Percentiles rank a stretch among this genome's conserved stretches.
phyloP scores from a whole-genome alignment of 108 stramenopile species.

The Nitzschia sp. region DNA sequence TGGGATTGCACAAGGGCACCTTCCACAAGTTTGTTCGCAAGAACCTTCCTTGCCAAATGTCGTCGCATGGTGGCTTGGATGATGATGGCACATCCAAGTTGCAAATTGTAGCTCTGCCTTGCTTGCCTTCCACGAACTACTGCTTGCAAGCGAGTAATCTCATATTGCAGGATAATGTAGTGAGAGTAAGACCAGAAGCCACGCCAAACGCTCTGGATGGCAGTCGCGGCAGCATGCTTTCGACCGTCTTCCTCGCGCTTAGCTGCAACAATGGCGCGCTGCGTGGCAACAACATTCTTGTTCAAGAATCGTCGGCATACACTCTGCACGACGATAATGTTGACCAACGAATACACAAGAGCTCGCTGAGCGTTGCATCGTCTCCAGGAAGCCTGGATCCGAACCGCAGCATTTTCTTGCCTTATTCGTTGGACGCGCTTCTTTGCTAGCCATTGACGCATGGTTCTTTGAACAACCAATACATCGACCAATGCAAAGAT shows the following conservation, averaged over 20 bases:
- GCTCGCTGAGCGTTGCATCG: constrained; percentile 48
- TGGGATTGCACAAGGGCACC: constrained; percentile 40
- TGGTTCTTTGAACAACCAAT: constrained; percentile 49
- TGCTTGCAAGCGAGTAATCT: constrained; percentile 68
- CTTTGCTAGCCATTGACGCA: constrained; percentile 46
- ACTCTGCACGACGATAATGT: constrained; percentile 72
- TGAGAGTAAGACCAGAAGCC: constrained; percentile 67
- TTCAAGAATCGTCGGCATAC: constrained; percentile 54
- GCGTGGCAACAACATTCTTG: constrained; percentile 33
- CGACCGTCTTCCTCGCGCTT: constrained; percentile 5
- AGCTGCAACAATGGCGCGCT: constrained; percentile 16
- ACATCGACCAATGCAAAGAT: constrained; percentile 61
- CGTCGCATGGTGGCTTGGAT: constrained; percentile 66
- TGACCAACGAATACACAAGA: constrained; percentile 55
- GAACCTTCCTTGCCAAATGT: constrained; percentile 45
- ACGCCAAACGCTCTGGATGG: constrained; percentile 67
- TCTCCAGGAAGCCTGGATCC: constrained; percentile 53
- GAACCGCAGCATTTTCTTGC: constrained; percentile 31
- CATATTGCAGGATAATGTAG: constrained; percentile 61
- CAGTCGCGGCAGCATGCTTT: constrained; percentile 46
- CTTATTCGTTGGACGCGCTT: constrained; percentile 25
- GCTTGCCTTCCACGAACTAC: constrained; percentile 59
- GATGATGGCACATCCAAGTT: constrained; percentile 64
- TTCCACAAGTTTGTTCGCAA: constrained; percentile 4
- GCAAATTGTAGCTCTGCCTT: constrained; percentile 40